Evolutionary conservation across 2,329 filamentous ascomycete genomes (phyloP), one percentile per base, ranked within the genome.

Genomic region (Westerdykella sp.): DNA sequence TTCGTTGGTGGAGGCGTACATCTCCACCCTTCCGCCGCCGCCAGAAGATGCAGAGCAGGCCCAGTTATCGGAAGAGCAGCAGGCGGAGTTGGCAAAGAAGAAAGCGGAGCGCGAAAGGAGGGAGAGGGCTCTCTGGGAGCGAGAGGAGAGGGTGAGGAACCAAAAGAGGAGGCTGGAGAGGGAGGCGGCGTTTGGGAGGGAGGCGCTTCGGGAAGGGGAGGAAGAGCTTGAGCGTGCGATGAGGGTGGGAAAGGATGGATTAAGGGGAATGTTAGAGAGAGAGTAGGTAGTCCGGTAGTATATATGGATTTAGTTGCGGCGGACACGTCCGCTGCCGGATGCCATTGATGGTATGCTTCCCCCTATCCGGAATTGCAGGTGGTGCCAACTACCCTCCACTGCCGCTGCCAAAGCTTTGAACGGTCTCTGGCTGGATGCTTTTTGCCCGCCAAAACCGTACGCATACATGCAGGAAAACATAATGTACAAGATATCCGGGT

Each of bases 151-250:
- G 4, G 81, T 85, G 6, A 76, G 78, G 23, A 79, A 84, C 56
- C 78, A 85, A 60, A 83, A 79, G 65, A 68, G 74, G 53, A 71
- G 70, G 55, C 74, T 84, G 48, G 73, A 78, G 53, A 73, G 76
- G 44, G 78, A 79, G 39, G 62, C 85, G 10, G 76, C 76, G 28
- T 74, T 73, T 36, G 80, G 81, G 15, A 83, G 78, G 54, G 80
- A 79, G 0, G 67, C 75, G 36, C 55, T 87, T 40, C 69, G 79
- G 30, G 82, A 85, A 44, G 81, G 83, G 51, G 83, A 87, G 66
- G 72, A 74, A 49, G 81, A 86, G 57, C 66, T 88, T 43, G 77
- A 85, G 57, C 70, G 73, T 49, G 85, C 84, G 1, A 84, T 87
- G 81, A 76, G 75, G 45, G 75, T 87, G 11, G 76, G 77, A 0